A percentile compares a stretch with the other conserved stretches of the same genome.
Evolutionary conservation across 257 asterid genomes (phyloP).

Genomic region (Jacaranda mimosifolia): DNA sequence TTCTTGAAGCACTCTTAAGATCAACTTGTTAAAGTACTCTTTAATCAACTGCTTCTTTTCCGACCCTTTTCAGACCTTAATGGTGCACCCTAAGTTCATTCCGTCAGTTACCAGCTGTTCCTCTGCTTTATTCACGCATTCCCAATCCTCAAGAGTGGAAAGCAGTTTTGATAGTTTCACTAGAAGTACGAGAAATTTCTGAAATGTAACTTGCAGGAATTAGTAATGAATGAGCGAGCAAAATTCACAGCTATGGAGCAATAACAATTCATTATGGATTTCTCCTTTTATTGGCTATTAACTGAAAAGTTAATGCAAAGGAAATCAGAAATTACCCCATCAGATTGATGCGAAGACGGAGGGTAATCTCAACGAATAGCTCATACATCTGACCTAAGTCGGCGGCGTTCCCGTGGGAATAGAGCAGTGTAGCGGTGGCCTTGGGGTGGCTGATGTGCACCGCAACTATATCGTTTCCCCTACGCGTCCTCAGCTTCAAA

Average conservation of each 20-base stretch:
- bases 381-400: constrained; percentile 99
- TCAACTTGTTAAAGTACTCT: not conserved
- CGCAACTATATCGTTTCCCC: constrained; percentile 91
- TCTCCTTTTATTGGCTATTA: constrained; percentile 11
- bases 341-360: constrained; percentile 88
- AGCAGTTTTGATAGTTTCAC: not conserved
- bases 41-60: not conserved
- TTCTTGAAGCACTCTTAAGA: too few species aligned
- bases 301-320: not conserved
- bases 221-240: not conserved
- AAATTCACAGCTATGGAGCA: not conserved
- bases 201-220: constrained; percentile 25
- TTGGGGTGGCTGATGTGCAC: constrained; percentile 85
- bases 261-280: constrained; percentile 15
- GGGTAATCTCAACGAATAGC: constrained; percentile 93
- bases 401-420: constrained; percentile 99
- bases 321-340: constrained; percentile 66
- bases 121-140: constrained; percentile 7
- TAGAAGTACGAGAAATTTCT: constrained; percentile 1
- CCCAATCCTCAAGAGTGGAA: not conserved
- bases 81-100: constrained; percentile 13
- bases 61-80: not conserved
- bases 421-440: constrained; percentile 86
- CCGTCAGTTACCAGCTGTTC: constrained; percentile 21
- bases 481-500: constrained; percentile 82